phyloP scores from a whole-genome alignment of 345 rosid species.

The Eucalyptus pauciflora region DNA sequence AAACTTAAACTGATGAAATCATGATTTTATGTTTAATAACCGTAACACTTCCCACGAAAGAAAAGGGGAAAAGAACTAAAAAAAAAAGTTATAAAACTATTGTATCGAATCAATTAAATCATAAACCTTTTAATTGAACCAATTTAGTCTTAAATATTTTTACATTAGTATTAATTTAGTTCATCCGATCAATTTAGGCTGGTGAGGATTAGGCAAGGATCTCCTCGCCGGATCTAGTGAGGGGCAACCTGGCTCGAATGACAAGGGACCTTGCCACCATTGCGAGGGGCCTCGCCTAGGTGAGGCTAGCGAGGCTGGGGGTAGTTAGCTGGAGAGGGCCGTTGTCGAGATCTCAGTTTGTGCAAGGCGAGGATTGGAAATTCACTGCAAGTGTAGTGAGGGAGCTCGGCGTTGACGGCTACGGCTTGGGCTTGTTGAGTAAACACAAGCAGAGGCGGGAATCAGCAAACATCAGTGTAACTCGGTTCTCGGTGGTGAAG shows the following conservation, averaged over 20 bases:
- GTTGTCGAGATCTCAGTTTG: not conserved
- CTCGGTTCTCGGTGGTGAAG: too few species aligned
- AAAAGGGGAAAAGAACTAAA: not conserved
- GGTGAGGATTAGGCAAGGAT: not conserved
- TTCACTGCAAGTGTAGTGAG: too few species aligned
- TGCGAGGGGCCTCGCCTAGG: too few species aligned
- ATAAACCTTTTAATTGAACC: accelerated
- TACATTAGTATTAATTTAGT: too few species aligned
- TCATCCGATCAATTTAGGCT: too few species aligned
- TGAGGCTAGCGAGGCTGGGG: not conserved
- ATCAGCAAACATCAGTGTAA: too few species aligned
- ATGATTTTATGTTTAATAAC: not conserved
- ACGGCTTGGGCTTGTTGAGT: not conserved
- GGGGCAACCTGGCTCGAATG: accelerated
- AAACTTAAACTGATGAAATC: not conserved
- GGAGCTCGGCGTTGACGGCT: too few species aligned
- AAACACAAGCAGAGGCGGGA: not conserved
- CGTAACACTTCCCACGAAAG: not conserved
- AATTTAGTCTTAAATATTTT: not conserved
- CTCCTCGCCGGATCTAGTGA: not conserved
- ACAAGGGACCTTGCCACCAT: too few species aligned
- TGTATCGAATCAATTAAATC: accelerated
- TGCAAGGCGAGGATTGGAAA: not conserved
- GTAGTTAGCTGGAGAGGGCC: not conserved
- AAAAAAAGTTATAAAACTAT: too few species aligned